Evolutionary conservation across 345 rosid species (phyloP), one percentile per base, ranked within the genome.

Genomic region (Eutrema yunnanense): DNA sequence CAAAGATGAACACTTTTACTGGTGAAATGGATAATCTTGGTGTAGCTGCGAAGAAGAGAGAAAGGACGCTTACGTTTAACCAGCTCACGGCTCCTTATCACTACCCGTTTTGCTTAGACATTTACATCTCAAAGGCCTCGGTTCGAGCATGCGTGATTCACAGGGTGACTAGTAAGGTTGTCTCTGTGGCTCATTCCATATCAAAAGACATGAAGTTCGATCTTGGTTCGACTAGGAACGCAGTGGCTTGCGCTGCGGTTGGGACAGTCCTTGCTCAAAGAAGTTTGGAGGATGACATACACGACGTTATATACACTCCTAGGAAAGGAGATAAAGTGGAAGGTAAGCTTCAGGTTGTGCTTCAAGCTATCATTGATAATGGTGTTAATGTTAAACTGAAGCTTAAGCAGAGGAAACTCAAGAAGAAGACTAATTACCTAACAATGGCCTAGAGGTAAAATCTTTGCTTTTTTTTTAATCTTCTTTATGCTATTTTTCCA

Each of bases 71-170:
- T 12, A 92, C 99, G 42, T 92, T 87, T 79, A 95, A 88, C 85
- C 96, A 90, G 72, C 88, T 92, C 64, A 90, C 96, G 0, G 93
- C 86, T 57, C 96, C 96, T 54, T 92, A 78, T 82, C 96, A 92
- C 60, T 83, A 92, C 66, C 99, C 96, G 0, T 92, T 95, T 65
- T 95, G 92, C 80, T 79, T 92, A 44, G 97, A 95, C 73, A 86
- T 92, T 6, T 89, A 67, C 79, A 82, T 87, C 80, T 90, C 96
- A 0, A 92, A 88, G 53, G 94, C 89, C 27, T 95, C 99, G 0
- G 86, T 88, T 13, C 84, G 96, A 22, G 96, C 96, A 36, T 95
- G 92, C 59, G 81, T 95, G 54, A 53, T 92, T 69, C 99, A 92
- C 73, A 76, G 96, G 56, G 96, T 82, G 14, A 90, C 92, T 9